A percentile compares a stretch with the other conserved stretches of the same genome.
These are phyloP conservation scores for Cutaneotrichosporon mucoides DNA, from an alignment of 1,284 basidiomycete genomes.

Conservation along the genomic window DNA sequence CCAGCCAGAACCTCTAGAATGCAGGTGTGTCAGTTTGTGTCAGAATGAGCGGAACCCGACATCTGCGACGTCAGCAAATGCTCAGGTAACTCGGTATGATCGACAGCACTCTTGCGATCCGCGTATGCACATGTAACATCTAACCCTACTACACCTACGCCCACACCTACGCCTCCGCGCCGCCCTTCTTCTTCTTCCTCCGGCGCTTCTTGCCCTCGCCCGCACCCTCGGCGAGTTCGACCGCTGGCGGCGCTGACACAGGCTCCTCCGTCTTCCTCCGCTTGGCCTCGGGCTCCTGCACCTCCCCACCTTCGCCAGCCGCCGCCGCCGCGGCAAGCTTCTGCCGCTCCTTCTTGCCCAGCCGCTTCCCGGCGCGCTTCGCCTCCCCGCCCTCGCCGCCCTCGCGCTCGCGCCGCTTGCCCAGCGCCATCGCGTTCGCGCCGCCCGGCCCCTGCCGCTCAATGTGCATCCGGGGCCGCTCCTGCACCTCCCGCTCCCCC, in stretches of 20 bases:
- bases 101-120: no score
- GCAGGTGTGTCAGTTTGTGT: no score
- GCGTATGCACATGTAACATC: not conserved
- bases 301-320: conserved; percentile 9
- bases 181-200: conserved; percentile 17
- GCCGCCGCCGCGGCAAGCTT: conserved; percentile 17
- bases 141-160: not conserved
- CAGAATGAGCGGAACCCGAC: no score
- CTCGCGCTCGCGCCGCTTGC: conserved; percentile 11
- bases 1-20: no score
- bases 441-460: conserved; percentile 7
- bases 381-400: conserved; percentile 6
- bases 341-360: conserved; percentile 51
- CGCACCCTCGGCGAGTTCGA: conserved; percentile 1
- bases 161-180: not conserved
- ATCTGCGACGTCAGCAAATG: no score
- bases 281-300: conserved; percentile 8
- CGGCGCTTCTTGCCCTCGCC: conserved; percentile 22
- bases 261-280: conserved; percentile 4
- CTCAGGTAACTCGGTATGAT: no score
- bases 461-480: not conserved
- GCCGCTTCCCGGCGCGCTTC: conserved; percentile 35
- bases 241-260: not conserved
- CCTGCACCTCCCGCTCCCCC: conserved; percentile 17
- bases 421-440: conserved; percentile 15